phyloP scores from a whole-genome alignment of 2,329 filamentous ascomycete species.

The Harringtonia aguacate region DNA sequence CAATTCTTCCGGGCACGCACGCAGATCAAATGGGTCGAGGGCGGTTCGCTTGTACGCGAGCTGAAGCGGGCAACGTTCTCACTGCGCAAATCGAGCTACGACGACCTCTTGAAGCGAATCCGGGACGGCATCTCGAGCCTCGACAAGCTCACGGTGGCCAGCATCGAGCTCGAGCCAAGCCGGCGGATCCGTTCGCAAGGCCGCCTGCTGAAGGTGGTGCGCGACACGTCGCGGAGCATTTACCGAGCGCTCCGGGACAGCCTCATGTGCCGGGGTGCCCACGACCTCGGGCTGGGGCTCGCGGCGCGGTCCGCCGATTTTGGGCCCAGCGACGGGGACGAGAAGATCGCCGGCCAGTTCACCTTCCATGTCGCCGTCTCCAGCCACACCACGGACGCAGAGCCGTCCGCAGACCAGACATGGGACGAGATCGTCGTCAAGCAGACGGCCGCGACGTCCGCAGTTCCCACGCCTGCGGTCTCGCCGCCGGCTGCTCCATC shows the following conservation, averaged over 20 bases:
- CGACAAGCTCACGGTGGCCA: constrained; percentile 11
- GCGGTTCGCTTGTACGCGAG: constrained; percentile 1
- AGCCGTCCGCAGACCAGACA: not conserved
- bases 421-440: constrained; percentile 1
- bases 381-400: not conserved
- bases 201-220: constrained; percentile 12
- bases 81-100: constrained; percentile 6
- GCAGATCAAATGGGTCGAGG: not conserved
- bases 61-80: constrained; percentile 9
- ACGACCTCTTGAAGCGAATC: constrained; percentile 7
- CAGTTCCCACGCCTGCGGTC: too few relatives aligned
- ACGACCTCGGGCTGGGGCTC: constrained; percentile 14
- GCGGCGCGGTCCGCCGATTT: constrained; percentile 6
- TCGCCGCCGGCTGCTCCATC: too few relatives aligned
- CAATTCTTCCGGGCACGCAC: not conserved
- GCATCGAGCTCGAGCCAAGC: constrained; percentile 13
- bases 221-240: constrained; percentile 12
- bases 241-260: constrained; percentile 15
- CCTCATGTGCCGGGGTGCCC: constrained; percentile 11
- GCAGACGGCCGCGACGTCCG: not conserved
- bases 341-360: constrained; percentile 8
- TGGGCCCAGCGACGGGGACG: constrained; percentile 10
- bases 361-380: constrained; percentile 5
- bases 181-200: constrained; percentile 11
- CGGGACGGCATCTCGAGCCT: constrained; percentile 14